Percentiles rank a stretch among this genome's conserved stretches.
Conservation (phyloP, 306 rosid genomes). For the Pyrus betulifolia region DNA sequence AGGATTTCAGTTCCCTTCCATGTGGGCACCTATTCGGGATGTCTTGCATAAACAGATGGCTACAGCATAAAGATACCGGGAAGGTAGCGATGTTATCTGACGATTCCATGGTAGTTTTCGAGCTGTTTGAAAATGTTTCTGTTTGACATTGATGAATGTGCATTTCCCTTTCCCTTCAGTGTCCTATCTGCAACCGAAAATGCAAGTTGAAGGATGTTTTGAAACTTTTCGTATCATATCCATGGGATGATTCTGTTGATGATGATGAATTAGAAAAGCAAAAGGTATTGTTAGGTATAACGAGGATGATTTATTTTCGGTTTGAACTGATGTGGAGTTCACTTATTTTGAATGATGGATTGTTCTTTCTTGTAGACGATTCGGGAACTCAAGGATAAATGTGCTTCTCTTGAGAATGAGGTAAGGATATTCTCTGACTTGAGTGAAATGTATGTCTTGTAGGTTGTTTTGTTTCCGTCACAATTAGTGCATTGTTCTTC, state of each 20-base stretch:
- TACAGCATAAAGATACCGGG: slow-evolving; percentile 27
- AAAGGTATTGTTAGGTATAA: slow-evolving; percentile 40
- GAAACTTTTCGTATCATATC: slow-evolving; percentile 57
- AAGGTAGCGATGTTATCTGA: slow-evolving; percentile 36
- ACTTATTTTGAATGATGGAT: slow-evolving; percentile 1
- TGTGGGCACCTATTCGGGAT: slow-evolving; percentile 77
- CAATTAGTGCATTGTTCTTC: no score
- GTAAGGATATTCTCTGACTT: slow-evolving; percentile 13
- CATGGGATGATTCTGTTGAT: slow-evolving; percentile 41
- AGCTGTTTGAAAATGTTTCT: neutral
- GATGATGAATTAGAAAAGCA: slow-evolving; percentile 38
- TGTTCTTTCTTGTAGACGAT: slow-evolving; percentile 46
- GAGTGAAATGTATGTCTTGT: no score
- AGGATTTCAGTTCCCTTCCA: slow-evolving; percentile 17
- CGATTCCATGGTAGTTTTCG: neutral
- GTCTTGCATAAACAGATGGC: neutral
- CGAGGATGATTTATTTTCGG: neutral
- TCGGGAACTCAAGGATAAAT: slow-evolving; percentile 54
- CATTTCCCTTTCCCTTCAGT: slow-evolving; percentile 25
- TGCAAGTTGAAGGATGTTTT: slow-evolving; percentile 63
- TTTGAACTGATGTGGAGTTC: neutral
- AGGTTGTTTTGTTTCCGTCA: no score
- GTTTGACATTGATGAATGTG: neutral
- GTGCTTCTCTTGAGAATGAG: slow-evolving; percentile 60
- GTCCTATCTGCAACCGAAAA: slow-evolving; percentile 78